Percentiles rank a stretch among this genome's conserved stretches.
These are phyloP conservation scores for Aspergillus eucalypticola DNA, from an alignment of 2,329 filamentous ascomycete species.

Conservation along the genomic window DNA sequence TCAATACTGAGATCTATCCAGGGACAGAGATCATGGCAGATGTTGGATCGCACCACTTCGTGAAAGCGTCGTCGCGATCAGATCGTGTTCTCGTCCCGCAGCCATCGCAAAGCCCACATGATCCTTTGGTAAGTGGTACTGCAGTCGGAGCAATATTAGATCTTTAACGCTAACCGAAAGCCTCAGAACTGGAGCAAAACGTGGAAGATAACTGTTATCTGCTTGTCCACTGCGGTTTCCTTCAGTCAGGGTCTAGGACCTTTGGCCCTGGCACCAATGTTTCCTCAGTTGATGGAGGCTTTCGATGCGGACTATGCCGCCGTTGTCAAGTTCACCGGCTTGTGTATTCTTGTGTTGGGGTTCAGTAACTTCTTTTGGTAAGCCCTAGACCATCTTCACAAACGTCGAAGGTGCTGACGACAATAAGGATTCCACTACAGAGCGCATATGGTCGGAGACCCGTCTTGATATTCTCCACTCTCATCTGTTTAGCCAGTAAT, in stretches of 20 bases:
- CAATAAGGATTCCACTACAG: conserved; percentile 54
- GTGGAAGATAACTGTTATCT: conserved; percentile 54
- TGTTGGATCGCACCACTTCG: conserved; percentile 64
- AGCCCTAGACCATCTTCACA: conserved; percentile 2
- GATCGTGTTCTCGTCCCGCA: conserved; percentile 54
- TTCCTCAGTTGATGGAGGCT: conserved; percentile 57
- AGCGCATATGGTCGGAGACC: conserved; percentile 58
- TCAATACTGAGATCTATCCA: conserved; percentile 56
- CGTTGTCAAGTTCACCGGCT: conserved; percentile 59
- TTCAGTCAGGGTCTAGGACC: conserved; percentile 59
- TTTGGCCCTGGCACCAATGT: conserved; percentile 60
- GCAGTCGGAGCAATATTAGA: background rate
- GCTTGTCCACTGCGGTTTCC: conserved; percentile 47
- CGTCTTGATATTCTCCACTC: conserved; percentile 53
- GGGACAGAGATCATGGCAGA: conserved; percentile 64
- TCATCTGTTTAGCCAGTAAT: conserved; percentile 55
- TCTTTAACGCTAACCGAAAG: background rate
- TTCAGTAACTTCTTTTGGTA: conserved; percentile 64
- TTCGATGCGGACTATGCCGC: conserved; percentile 56
- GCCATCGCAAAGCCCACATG: conserved; percentile 49
- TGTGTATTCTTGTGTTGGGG: conserved; percentile 58
- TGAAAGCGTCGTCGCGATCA: conserved; percentile 51
- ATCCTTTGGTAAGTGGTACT: conserved; percentile 41
- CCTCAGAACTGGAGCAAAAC: conserved; percentile 49
- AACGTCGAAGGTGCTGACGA: background rate